These are phyloP conservation scores for Porpolomopsis calyptriformis DNA, from an alignment of 768 basidiomycete species.

Conservation along the genomic window DNA sequence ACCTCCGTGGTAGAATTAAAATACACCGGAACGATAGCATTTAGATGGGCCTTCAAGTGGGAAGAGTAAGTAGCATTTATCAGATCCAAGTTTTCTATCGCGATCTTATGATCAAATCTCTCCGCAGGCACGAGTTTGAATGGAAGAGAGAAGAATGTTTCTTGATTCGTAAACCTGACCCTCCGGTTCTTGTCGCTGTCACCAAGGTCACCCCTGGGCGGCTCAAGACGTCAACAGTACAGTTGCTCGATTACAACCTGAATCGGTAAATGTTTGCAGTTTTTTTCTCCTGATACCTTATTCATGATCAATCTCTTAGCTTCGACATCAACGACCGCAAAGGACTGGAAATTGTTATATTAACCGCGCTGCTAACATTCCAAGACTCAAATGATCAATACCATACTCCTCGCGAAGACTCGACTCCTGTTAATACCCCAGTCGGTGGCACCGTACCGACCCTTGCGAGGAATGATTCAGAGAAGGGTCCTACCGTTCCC, in stretches of 20 bases:
- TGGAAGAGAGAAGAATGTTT: constrained; percentile 82
- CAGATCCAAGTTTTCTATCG: background rate
- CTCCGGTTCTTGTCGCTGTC: constrained; percentile 73
- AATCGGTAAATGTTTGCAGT: constrained; percentile 40
- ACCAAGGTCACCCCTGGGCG: constrained; percentile 66
- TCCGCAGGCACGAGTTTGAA: constrained; percentile 64
- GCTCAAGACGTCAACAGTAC: constrained; percentile 53
- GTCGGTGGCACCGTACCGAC: constrained; percentile 8
- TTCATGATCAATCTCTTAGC: constrained; percentile 23
- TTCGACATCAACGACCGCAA: constrained; percentile 82
- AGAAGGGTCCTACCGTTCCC: constrained; percentile 31
- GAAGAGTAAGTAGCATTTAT: constrained; percentile 51
- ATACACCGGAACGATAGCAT: constrained; percentile 60
- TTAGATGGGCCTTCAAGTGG: constrained; percentile 75
- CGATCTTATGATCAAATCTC: background rate
- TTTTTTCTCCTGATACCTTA: background rate
- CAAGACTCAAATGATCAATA: constrained; percentile 55
- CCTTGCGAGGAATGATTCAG: background rate
- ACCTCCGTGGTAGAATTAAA: constrained; percentile 59
- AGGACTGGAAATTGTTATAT: constrained; percentile 72
- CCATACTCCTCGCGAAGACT: constrained; percentile 24
- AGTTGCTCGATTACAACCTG: constrained; percentile 79
- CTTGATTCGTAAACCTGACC: constrained; percentile 77
- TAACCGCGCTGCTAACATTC: constrained; percentile 69
- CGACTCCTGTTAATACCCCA: constrained; percentile 5